Base-by-base conservation (phyloP, 2,329 filamentous ascomycete genomes). In the Aspergillus arachidicola region DNA sequence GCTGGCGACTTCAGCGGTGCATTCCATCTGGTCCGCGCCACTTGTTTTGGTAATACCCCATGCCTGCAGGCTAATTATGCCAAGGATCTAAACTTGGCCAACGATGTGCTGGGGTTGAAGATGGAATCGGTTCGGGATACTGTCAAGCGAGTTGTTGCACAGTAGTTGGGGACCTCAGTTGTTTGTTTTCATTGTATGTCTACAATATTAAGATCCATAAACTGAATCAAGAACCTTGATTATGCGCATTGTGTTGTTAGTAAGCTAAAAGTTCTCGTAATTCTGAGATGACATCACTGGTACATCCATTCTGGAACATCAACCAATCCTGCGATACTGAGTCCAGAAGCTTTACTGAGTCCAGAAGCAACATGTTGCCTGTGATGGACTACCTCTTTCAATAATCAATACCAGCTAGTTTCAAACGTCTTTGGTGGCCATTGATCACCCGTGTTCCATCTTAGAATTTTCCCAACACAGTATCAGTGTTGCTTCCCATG, bases 1-100 rank as follows among this genome's bases (percentile, higher is more conserved):
- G 62, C 45, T 1, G 70, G 70, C 9, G 67, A 73, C 45, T 69
- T 74, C 19, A 68, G 51, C 21, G 71, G 69, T 36, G 69, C 68
- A 10, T 62, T 75, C 43, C 41, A 54, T 10, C 60, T 74, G 0
- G 69, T 73, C 41, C 66, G 68, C 5, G 70, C 65, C 16, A 72
- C 69, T 19, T 54, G 46, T 9, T 73, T 64, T 61, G 65, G 64
- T 1, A 69, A 64, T 34, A 68, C 43, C 2, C 59, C 67, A 6
- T 64, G 68, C 0, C 57, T 74, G 14, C 64, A 64, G 28, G 61
- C 68, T 3, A 72, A 72, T 43, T 73, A 72, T 66, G 65, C 58
- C 55, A 69, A 67, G 59, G 68, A 73, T 23, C 57, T 64, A 56
- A 48, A 58, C 9, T 57, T 72, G 16, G 71, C 65, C 2, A 74